Evolutionary conservation across 169 alveolate genomes (phyloP).

Genomic region (Plasmodium ovale): DNA sequence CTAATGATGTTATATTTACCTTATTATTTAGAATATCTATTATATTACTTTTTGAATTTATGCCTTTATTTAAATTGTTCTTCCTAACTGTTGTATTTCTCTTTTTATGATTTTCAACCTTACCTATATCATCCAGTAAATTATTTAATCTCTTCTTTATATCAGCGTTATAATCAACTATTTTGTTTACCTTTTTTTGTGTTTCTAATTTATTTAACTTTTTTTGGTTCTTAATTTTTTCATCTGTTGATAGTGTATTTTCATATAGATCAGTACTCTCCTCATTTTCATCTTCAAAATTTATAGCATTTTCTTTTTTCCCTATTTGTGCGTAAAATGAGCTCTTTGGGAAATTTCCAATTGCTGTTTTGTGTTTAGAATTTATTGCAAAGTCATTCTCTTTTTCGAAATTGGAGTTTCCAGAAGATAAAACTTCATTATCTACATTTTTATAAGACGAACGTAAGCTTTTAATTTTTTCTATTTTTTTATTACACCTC

Average conservation of each 20-base stretch:
- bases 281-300: not conserved
- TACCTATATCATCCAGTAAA: constrained; percentile 17
- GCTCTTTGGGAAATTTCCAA: not conserved
- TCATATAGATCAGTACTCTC: not conserved
- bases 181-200: constrained; percentile 20
- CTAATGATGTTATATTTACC: constrained; percentile 19
- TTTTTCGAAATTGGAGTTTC: not conserved
- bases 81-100: not conserved
- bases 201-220: constrained; percentile 6
- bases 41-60: constrained; percentile 24
- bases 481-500: constrained; percentile 11
- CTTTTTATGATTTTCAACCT: constrained; percentile 1
- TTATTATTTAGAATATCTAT: constrained; percentile 39
- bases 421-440: constrained; percentile 25
- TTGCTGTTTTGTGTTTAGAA: constrained; percentile 1
- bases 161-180: constrained; percentile 25
- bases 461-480: constrained; percentile 47
- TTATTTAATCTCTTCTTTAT: constrained; percentile 28
- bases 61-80: not conserved
- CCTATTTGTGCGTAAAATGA: not conserved
- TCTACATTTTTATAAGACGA: constrained; percentile 40
- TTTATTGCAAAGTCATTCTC: not conserved
- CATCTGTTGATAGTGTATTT: not conserved
- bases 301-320: not conserved
- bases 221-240: constrained; percentile 5